Evolutionary conservation across 2,329 filamentous ascomycete species (phyloP).

Genomic region (Cytospora piceicola): DNA sequence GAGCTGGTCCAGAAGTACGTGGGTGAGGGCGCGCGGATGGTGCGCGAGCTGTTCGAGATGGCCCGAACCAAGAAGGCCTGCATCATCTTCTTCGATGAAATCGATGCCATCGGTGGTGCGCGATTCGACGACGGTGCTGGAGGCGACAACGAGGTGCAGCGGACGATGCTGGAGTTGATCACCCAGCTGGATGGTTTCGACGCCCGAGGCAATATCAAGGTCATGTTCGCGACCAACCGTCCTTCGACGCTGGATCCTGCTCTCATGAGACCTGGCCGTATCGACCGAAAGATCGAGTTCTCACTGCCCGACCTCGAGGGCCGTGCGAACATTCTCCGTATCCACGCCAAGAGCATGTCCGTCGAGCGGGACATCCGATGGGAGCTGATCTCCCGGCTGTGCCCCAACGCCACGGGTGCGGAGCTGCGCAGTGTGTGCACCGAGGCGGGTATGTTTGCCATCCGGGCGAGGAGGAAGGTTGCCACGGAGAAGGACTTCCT

Average conservation of each 20-base stretch:
- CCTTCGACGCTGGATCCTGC: constrained; percentile 96
- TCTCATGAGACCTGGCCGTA: constrained; percentile 94
- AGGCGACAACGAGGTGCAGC: constrained; percentile 95
- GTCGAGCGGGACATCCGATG: constrained; percentile 98
- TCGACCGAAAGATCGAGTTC: constrained; percentile 99
- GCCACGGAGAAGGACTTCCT: constrained; percentile 99
- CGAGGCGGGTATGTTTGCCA: constrained; percentile 98
- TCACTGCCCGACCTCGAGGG: constrained; percentile 96
- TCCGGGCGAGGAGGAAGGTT: constrained; percentile 92
- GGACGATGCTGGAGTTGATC: constrained; percentile 97
- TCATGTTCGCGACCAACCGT: constrained; percentile 98
- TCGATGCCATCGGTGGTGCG: constrained; percentile 92
- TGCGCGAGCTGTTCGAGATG: constrained; percentile 99
- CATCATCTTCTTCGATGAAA: constrained; percentile 99
- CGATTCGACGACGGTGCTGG: constrained; percentile 96
- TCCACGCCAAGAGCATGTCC: constrained; percentile 99
- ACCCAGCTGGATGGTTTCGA: constrained; percentile 97
- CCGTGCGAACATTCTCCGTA: constrained; percentile 94
- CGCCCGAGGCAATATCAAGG: constrained; percentile 96
- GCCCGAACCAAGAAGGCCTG: constrained; percentile 98
- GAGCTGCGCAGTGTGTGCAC: constrained; percentile 96
- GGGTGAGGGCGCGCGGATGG: constrained; percentile 97
- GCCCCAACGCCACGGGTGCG: constrained; percentile 95
- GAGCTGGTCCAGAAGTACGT: constrained; percentile 99
- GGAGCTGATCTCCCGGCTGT: constrained; percentile 96